phyloP scores from a whole-genome alignment of 2,329 filamentous ascomycete genomes.

The Claviceps sp. region DNA sequence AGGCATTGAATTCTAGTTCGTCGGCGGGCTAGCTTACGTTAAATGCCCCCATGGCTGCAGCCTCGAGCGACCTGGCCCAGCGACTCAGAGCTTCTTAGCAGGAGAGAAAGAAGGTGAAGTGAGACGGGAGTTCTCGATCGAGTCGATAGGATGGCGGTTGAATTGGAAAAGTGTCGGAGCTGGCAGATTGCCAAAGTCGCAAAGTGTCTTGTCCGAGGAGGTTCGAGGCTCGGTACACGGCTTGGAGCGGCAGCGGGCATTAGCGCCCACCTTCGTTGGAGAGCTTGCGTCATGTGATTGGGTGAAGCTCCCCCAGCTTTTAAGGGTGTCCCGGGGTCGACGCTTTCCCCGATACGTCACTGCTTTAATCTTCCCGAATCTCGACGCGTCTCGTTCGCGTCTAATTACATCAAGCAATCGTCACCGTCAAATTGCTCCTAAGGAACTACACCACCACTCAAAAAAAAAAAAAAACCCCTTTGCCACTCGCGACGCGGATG shows the following conservation, averaged over 20 bases:
- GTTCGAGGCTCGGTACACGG: too few relatives aligned
- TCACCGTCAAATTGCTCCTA: not conserved
- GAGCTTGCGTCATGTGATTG: constrained; percentile 1
- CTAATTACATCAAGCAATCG: not conserved
- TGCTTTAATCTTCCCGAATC: not conserved
- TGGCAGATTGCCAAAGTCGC: not conserved
- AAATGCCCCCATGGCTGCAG: constrained; percentile 25
- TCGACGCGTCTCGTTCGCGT: constrained; percentile 2
- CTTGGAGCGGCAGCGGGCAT: too few relatives aligned
- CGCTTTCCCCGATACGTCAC: not conserved
- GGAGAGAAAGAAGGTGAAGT: not conserved
- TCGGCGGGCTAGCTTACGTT: constrained; percentile 19
- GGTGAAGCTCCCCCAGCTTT: not conserved
- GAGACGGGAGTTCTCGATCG: not conserved
- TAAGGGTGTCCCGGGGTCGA: not conserved
- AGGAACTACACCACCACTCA: not conserved
- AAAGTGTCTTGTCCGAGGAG: not conserved
- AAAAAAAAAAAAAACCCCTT: not conserved
- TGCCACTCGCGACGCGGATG: not conserved
- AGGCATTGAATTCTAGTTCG: too few relatives aligned
- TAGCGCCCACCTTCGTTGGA: not conserved
- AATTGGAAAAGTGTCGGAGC: not conserved
- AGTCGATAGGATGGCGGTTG: not conserved
- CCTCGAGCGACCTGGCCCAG: constrained; percentile 6
- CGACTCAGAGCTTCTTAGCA: not conserved